A percentile compares a stretch with the other conserved stretches of the same genome.
These are phyloP conservation scores for Exophiala calicioides DNA, from an alignment of 2,329 filamentous ascomycete genomes.

Conservation along the genomic window DNA sequence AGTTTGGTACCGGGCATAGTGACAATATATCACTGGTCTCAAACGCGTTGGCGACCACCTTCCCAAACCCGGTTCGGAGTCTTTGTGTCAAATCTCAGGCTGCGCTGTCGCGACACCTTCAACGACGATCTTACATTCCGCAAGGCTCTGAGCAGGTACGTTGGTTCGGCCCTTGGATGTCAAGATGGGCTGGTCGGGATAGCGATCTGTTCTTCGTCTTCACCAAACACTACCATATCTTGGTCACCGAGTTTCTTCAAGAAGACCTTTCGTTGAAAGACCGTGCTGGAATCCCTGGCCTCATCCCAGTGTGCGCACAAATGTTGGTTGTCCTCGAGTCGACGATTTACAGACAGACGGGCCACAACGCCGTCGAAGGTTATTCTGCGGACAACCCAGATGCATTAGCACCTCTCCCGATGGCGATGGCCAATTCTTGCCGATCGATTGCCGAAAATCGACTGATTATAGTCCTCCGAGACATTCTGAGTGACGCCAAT, in stretches of 20 bases:
- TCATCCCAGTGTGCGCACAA: conserved; percentile 80
- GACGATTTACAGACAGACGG: conserved; percentile 68
- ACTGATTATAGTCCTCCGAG: conserved; percentile 76
- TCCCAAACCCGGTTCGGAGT: conserved; percentile 65
- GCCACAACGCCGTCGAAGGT: conserved; percentile 49
- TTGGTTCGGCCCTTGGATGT: conserved; percentile 83
- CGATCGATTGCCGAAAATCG: conserved; percentile 87
- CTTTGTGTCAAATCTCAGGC: conserved; percentile 66
- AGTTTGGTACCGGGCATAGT: conserved; percentile 62
- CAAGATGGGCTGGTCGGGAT: conserved; percentile 82
- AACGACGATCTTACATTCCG: conserved; percentile 66
- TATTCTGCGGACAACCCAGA: conserved; percentile 65
- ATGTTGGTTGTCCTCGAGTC: conserved; percentile 76
- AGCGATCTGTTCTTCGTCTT: conserved; percentile 92
- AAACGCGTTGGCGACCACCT: conserved; percentile 66
- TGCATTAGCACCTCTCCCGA: conserved; percentile 62
- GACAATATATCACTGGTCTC: conserved; percentile 52
- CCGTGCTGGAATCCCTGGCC: conserved; percentile 69
- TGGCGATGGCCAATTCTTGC: conserved; percentile 69
- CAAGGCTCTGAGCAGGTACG: conserved; percentile 70
- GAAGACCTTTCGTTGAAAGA: conserved; percentile 54
- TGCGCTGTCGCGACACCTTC: conserved; percentile 60
- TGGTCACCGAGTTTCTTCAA: conserved; percentile 73
- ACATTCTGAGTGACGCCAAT: conserved; percentile 68
- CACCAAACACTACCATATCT: conserved; percentile 79